Conservation (phyloP, 2,329 filamentous ascomycete genomes). For the Plectosphaerella plurivora region DNA sequence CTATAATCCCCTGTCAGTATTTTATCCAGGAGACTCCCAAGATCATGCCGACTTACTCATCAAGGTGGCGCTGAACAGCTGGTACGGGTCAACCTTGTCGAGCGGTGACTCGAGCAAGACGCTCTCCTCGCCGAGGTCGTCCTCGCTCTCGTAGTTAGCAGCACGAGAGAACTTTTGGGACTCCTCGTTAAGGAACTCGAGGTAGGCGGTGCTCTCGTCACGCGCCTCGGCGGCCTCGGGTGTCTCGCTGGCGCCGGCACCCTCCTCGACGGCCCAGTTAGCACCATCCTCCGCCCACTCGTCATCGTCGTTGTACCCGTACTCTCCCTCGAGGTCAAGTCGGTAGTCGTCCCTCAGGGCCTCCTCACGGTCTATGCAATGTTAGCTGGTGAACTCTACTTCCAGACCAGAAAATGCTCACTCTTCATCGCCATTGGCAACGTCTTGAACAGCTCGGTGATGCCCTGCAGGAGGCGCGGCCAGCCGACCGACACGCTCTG, state of each 20-base stretch:
- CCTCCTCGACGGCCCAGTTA: slow-evolving; percentile 73
- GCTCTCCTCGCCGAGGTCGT: slow-evolving; percentile 90
- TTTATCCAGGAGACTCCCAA: neutral
- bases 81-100: slow-evolving; percentile 92
- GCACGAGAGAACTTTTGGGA: slow-evolving; percentile 78
- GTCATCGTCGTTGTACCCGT: slow-evolving; percentile 68
- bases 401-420: slow-evolving; percentile 36
- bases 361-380: slow-evolving; percentile 70
- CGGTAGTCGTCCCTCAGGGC: slow-evolving; percentile 84
- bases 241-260: slow-evolving; percentile 63
- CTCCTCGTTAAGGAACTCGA: slow-evolving; percentile 94
- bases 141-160: slow-evolving; percentile 64
- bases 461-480: slow-evolving; percentile 83
- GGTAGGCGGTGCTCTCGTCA: slow-evolving; percentile 89
- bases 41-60: slow-evolving; percentile 59
- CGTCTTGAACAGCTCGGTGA: slow-evolving; percentile 88
- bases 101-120: slow-evolving; percentile 88
- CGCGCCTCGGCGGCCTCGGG: slow-evolving; percentile 59
- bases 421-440: slow-evolving; percentile 83
- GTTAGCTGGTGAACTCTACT: neutral
- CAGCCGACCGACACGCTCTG: slow-evolving; percentile 92
- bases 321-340: slow-evolving; percentile 51
- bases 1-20: slow-evolving; percentile 39
- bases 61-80: slow-evolving; percentile 77
- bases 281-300: slow-evolving; percentile 79